Base-by-base conservation (phyloP, 345 rosid species). In the Salix suchowensis region DNA sequence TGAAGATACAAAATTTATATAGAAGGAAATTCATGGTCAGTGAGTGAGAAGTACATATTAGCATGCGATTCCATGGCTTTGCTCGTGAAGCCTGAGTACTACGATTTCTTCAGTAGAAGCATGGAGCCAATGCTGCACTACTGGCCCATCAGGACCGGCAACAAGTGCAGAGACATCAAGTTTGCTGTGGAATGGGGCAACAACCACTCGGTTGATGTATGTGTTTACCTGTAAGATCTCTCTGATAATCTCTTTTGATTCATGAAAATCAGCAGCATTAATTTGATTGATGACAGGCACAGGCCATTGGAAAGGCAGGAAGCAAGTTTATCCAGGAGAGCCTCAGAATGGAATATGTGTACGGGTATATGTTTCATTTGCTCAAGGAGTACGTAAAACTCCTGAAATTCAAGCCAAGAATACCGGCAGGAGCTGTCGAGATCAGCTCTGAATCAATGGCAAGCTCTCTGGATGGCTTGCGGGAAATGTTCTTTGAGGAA, bases 11-110 rank as follows among this genome's bases (percentile, higher is more conserved):
- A 93, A 84, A 90, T 93, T 18, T 88, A 89, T 55, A 64, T 85
- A 28, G 96, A 90, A 81, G 96, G 97, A 71, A 77, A 87, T 87
- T 88, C 90, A 14, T 91, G 97, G 97, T 93, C 97, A 11, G 97
- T 89, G 46, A 93, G 94, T 67, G 88, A 84, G 86, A 93, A 93
- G 74, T 93, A 89, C 71, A 93, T 91, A 23, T 52, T 94, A 62
- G 94, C 97, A 71, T 91, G 95, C 64, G 88, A 91, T 73, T 83
- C 95, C 5, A 88, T 88, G 88, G 79, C 88, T 4, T 67, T 91
- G 77, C 72, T 82, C 46, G 78, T 89, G 30, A 87, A 70, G 72
- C 87, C 95, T 0, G 65, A 48, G 48, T 91, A 61, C 80, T 79
- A 86, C 73, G 92, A 87, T 79, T 91, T 90, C 87, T 90, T 86